These are phyloP conservation scores for Penicillium antarcticum DNA, from an alignment of 495 filamentous ascomycete genomes.

Conservation along the genomic window DNA sequence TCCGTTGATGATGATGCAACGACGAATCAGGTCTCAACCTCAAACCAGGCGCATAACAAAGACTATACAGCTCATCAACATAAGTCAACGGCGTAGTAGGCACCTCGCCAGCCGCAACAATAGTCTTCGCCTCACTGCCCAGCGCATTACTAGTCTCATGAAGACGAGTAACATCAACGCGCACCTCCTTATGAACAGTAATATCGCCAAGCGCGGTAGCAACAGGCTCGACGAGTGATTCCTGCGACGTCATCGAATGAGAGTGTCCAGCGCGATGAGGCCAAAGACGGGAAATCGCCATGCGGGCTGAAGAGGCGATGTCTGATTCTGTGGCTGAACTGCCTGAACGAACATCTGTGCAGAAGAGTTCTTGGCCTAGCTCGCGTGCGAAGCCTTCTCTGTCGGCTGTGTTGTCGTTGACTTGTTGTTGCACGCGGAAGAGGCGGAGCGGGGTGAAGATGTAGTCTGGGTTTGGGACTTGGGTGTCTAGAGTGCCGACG, in stretches of 20 bases:
- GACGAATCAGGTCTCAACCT: conserved; percentile 27
- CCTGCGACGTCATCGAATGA: conserved; percentile 32
- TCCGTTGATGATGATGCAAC: conserved; percentile 9
- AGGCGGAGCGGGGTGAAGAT: conserved; percentile 51
- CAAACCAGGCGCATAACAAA: conserved; percentile 37
- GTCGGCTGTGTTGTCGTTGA: conserved; percentile 47
- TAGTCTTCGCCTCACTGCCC: conserved; percentile 21
- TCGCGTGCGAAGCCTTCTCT: conserved; percentile 50
- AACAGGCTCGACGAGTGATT: conserved; percentile 22
- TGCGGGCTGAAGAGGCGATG: conserved; percentile 20
- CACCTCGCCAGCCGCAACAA: conserved; percentile 33
- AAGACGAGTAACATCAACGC: conserved; percentile 45
- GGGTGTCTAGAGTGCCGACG: conserved; percentile 50
- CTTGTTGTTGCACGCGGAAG: conserved; percentile 55
- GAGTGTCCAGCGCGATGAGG: conserved; percentile 22
- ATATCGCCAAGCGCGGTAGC: conserved; percentile 43
- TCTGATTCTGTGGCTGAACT: conserved; percentile 26
- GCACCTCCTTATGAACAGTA: conserved; percentile 51
- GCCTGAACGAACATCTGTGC: conserved; percentile 26
- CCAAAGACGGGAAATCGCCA: conserved; percentile 31
- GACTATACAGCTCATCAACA: conserved; percentile 44
- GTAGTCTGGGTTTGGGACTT: conserved; percentile 35
- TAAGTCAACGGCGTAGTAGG: conserved; percentile 25
- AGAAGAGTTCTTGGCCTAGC: conserved; percentile 29
- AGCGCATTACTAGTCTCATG: conserved; percentile 23